A percentile compares a stretch with the other conserved stretches of the same genome.
phyloP scores from a whole-genome alignment of 345 rosid genomes.

The Salix koriyanagi region DNA sequence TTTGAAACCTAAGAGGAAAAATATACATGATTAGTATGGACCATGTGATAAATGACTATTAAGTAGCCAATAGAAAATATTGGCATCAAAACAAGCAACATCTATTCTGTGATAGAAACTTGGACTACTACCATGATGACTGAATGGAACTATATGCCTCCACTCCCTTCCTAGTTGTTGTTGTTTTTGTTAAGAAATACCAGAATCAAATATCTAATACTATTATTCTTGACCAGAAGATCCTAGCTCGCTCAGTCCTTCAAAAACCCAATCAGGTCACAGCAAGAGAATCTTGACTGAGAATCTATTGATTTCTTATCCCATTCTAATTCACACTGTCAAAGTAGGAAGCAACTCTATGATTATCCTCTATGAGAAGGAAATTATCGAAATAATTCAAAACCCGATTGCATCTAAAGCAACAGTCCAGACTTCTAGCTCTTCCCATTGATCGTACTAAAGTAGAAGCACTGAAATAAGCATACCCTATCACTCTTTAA shows the following conservation, averaged over 20 bases:
- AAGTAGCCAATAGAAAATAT: background rate
- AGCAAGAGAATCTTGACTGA: background rate
- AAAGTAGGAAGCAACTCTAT: background rate
- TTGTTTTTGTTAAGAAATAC: background rate
- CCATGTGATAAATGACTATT: background rate
- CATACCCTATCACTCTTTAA: background rate
- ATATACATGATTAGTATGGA: background rate
- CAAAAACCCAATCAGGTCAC: background rate
- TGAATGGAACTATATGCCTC: background rate
- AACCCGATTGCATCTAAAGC: background rate
- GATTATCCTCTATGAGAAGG: background rate
- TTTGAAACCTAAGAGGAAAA: background rate
- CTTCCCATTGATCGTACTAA: background rate
- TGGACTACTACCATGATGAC: background rate
- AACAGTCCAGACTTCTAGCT: background rate
- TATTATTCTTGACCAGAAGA: background rate
- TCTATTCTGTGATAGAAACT: background rate
- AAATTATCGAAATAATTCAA: background rate
- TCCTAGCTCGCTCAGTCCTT: background rate
- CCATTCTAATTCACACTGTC: background rate
- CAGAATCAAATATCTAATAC: background rate
- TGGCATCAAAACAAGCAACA: background rate
- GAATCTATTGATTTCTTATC: background rate
- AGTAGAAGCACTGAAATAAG: background rate
- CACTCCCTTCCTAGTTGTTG: background rate